Evolutionary conservation across 371 early-diverging fungal genomes (phyloP).

Genomic region (Nematocida parisii): DNA sequence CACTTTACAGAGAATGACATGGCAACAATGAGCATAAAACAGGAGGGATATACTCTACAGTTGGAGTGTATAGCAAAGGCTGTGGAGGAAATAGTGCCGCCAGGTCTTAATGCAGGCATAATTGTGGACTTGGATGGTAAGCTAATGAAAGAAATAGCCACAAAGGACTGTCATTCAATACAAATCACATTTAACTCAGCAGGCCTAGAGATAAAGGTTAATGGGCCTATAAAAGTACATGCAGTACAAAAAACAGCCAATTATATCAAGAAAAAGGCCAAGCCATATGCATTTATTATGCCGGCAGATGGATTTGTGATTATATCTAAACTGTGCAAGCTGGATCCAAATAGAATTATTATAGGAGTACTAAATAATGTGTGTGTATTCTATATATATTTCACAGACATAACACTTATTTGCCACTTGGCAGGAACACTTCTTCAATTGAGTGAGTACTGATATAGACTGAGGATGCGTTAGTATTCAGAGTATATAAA

Average conservation of each 20-base stretch:
- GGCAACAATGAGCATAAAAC: background rate
- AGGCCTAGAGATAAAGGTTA: slow-evolving; percentile 7
- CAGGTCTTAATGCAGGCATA: background rate
- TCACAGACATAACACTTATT: slow-evolving; percentile 43
- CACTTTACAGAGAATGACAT: background rate
- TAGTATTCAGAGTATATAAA: no score
- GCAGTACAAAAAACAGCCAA: slow-evolving; percentile 29
- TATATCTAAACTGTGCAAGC: slow-evolving; percentile 10
- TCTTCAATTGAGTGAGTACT: background rate
- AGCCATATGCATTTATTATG: slow-evolving; percentile 24
- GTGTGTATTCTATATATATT: slow-evolving; percentile 39
- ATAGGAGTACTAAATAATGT: slow-evolving; percentile 31
- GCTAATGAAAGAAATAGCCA: background rate
- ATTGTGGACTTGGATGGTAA: slow-evolving; percentile 13
- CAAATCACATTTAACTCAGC: slow-evolving; percentile 4
- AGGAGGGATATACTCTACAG: slow-evolving; percentile 30
- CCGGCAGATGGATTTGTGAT: slow-evolving; percentile 25
- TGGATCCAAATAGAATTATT: slow-evolving; percentile 27
- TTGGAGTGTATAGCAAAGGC: slow-evolving; percentile 16
- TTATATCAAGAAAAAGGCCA: slow-evolving; percentile 22
- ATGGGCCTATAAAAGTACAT: slow-evolving; percentile 21
- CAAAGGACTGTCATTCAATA: slow-evolving; percentile 5
- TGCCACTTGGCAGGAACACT: slow-evolving; percentile 34
- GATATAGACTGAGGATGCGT: background rate
- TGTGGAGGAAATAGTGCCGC: slow-evolving; percentile 4